These are phyloP conservation scores for Podila epicladia DNA, from an alignment of 192 early-diverging fungal species.

Conservation along the genomic window DNA sequence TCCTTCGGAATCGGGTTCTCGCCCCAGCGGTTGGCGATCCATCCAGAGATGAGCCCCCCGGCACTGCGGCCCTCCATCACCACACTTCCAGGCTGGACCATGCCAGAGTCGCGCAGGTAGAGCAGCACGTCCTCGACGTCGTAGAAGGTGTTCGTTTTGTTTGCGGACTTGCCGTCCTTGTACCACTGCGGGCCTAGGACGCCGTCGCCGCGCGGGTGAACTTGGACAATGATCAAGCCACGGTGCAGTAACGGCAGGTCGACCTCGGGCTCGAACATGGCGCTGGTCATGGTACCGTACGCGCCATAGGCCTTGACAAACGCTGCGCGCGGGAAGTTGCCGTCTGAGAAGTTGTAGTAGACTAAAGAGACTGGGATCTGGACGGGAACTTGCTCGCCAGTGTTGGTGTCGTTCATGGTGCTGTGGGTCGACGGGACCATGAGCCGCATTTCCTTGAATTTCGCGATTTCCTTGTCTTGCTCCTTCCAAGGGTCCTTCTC, in stretches of 20 bases:
- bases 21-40: conserved; percentile 48
- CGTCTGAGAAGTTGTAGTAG: conserved; percentile 12
- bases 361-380: conserved; percentile 29
- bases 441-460: conserved; percentile 29
- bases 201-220: conserved; percentile 41
- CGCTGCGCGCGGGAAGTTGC: conserved; percentile 29
- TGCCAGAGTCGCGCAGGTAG: conserved; percentile 24
- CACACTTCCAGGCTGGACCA: conserved; percentile 17
- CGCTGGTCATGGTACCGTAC: conserved; percentile 25
- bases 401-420: conserved; percentile 2
- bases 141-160: conserved; percentile 38
- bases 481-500: neutral
- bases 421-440: conserved; percentile 37
- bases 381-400: neutral
- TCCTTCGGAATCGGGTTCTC: conserved; percentile 4
- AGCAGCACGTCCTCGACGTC: conserved; percentile 40
- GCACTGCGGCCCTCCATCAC: conserved; percentile 35
- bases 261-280: conserved; percentile 13
- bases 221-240: conserved; percentile 21
- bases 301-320: conserved; percentile 36
- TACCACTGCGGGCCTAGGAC: conserved; percentile 34
- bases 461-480: conserved; percentile 20
- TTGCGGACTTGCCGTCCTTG: conserved; percentile 12
- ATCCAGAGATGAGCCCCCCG: conserved; percentile 37
- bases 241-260: conserved; percentile 24